Evolutionary conservation across 2,329 filamentous ascomycete species (phyloP).

Genomic region (Epichloe typhina): DNA sequence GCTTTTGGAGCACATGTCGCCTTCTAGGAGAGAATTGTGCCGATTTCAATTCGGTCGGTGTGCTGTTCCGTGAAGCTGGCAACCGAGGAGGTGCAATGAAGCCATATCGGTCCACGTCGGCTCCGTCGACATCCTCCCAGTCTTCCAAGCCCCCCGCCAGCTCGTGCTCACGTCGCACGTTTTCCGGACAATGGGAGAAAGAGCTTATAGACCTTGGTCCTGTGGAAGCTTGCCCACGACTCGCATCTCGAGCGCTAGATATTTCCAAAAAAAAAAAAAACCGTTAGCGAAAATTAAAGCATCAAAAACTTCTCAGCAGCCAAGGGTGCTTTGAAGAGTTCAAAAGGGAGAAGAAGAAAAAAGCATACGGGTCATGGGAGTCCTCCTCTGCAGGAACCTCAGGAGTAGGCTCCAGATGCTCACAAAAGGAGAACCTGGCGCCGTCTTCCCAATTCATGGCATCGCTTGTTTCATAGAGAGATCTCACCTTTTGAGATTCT

Average conservation of each 20-base stretch:
- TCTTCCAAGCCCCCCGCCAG: conserved; percentile 50
- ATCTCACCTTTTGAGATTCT: conserved; percentile 56
- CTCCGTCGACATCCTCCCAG: conserved; percentile 50
- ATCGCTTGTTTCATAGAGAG: conserved; percentile 47
- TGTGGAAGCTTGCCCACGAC: conserved; percentile 20
- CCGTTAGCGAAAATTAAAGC: background rate
- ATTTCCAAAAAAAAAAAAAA: background rate
- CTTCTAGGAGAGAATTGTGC: conserved; percentile 31
- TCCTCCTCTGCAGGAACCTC: conserved; percentile 39
- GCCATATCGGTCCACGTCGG: conserved; percentile 53
- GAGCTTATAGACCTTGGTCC: conserved; percentile 30
- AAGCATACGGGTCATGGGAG: conserved; percentile 44
- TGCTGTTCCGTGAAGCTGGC: conserved; percentile 27
- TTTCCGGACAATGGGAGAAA: conserved; percentile 29
- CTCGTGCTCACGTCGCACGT: conserved; percentile 28
- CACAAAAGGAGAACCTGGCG: conserved; percentile 31
- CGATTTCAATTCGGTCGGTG: conserved; percentile 28
- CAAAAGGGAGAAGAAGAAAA: background rate
- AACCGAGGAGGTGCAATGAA: conserved; percentile 41
- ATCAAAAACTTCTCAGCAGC: background rate
- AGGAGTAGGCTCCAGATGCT: conserved; percentile 34
- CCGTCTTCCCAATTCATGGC: conserved; percentile 40
- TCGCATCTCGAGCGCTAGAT: conserved; percentile 10
- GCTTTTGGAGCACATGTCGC: conserved; percentile 31
- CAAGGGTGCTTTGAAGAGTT: background rate